Base-by-base conservation (phyloP, 1,139 yeast genomes). In the Debaryomyces nepalensis region DNA sequence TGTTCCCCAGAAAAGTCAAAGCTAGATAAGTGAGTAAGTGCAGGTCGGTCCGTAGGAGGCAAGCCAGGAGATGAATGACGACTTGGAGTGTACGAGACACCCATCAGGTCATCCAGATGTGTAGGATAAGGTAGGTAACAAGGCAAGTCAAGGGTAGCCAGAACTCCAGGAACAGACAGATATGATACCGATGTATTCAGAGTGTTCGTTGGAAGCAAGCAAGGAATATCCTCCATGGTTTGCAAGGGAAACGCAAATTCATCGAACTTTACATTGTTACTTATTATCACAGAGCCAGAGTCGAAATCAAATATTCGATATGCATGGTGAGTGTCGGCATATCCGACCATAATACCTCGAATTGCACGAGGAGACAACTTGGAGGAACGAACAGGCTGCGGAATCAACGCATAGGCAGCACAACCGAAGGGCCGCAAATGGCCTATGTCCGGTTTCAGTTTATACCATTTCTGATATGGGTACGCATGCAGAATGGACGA, bases 181-280 rank as follows among this genome's bases (percentile, higher is more conserved):
- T 14, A 26, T 14, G 30, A 26, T 18, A 26, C 7, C 6, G 30
- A 14, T 18, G 12, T 6, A 4, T 12, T n/a, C 22, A 9, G 21
- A 20, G 14, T 1, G 2, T 11, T 16, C 9, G 14, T 3, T 9
- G 18, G 11, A n/a, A 11, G 5, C 2, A n/a, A n/a, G n/a, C 14
- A 14, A 2, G 33, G 14, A 11, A 18, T n/a, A 8, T 30, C n/a
- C 3, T 9, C 14, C 9, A 4, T 16, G 4, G 14, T 4, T 9
- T 18, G 33, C 12, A 30, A 30, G 3, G 33, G 22, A 30, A 30
- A 30, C 14, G 14, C 22, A 19, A 5, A 30, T 30, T 30, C 33
- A 16, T 30, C 33, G 14, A 30, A 30, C 22, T 16, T 30, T n/a
- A 30, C 33, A 30, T 30, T 30, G 8, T 30, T 30, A 18, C 33